Evolutionary conservation across 352 stramenopile species (phyloP), one percentile per base, ranked within the genome.

Genomic region (Globisporangium sylvaticum): DNA sequence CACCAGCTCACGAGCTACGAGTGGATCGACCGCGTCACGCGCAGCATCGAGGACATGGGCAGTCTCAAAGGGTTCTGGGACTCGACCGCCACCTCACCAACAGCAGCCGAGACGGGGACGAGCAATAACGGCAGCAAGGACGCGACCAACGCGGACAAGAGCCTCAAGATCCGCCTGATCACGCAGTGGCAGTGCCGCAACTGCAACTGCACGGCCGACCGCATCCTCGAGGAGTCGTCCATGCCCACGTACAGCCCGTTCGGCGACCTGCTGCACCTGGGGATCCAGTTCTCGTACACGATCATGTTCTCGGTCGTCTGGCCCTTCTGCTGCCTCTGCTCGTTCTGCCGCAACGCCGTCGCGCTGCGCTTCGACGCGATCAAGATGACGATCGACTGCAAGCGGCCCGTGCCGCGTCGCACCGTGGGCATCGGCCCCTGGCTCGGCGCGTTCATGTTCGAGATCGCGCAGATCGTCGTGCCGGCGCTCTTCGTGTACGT

Each of bases 221-320:
- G 75, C 15, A 59, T 89, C 27, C 58, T 87, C 15, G 80, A 89
- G 61, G 80, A 89, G 68, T 84, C 78, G 53, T 86, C 78, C 60
- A 87, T 89, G 78, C 72, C 76, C 20, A 74, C 76, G 29, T 89
- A 87, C 72, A 78, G 67, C n/a, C 77, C 80, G 18, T 82, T 79
- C 27, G 64, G 75, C 20, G 80, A 89, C 34, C 62, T 87, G 24
- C 68, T 89, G 12, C 78, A 89, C 65, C 69, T 86, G n/a, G 78
- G 75, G 57, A 89, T 86, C 58, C 80, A 89, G 70, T 89, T 89
- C 58, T 87, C 76, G 63, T 87, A 89, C 75, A 83, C 80, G 22
- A 86, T 81, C 64, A 83, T 89, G 75, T 89, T 89, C 66, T 86
- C 76, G 32, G 80, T 89, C 32, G 77, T 89, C 18, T 87, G 78